Conservation (phyloP, 768 basidiomycete species). For the Mycena amicta region DNA sequence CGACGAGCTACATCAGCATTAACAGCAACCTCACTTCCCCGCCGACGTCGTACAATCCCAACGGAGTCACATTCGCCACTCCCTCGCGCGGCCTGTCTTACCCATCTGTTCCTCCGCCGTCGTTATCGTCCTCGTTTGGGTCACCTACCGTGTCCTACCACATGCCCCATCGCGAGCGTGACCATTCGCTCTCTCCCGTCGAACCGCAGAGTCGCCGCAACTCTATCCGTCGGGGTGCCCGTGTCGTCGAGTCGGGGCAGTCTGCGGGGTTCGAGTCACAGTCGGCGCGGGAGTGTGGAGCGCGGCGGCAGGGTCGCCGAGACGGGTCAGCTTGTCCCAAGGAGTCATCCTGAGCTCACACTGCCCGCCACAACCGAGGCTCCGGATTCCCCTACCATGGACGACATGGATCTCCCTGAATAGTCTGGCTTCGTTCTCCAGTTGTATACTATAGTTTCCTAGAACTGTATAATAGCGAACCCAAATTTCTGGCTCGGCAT, state of each 20-base stretch:
- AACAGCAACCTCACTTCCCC: constrained; percentile 75
- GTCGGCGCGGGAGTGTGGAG: constrained; percentile 61
- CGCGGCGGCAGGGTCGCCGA: constrained; percentile 71
- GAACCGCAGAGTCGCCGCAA: constrained; percentile 57
- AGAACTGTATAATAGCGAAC: constrained; percentile 18
- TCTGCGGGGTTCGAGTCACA: constrained; percentile 39
- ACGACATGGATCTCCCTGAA: constrained; percentile 6
- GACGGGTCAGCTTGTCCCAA: constrained; percentile 56
- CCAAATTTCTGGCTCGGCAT: no score
- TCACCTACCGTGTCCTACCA: constrained; percentile 59
- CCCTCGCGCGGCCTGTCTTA: constrained; percentile 60
- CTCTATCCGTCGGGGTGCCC: constrained; percentile 44
- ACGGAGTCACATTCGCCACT: constrained; percentile 36
- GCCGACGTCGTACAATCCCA: constrained; percentile 58
- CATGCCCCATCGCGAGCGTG: constrained; percentile 53
- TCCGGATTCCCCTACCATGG: constrained; percentile 28
- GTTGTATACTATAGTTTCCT: neutral
- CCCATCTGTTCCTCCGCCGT: constrained; percentile 83
- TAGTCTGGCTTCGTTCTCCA: neutral
- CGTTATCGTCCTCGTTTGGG: constrained; percentile 77
- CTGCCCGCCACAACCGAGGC: constrained; percentile 36
- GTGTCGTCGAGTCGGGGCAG: constrained; percentile 36
- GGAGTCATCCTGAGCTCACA: constrained; percentile 51
- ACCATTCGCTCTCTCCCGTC: constrained; percentile 51
- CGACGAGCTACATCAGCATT: constrained; percentile 57